A percentile compares a stretch with the other conserved stretches of the same genome.
Conservation (phyloP, 2,329 filamentous ascomycete genomes). For the Diaporthe citriasiana region DNA sequence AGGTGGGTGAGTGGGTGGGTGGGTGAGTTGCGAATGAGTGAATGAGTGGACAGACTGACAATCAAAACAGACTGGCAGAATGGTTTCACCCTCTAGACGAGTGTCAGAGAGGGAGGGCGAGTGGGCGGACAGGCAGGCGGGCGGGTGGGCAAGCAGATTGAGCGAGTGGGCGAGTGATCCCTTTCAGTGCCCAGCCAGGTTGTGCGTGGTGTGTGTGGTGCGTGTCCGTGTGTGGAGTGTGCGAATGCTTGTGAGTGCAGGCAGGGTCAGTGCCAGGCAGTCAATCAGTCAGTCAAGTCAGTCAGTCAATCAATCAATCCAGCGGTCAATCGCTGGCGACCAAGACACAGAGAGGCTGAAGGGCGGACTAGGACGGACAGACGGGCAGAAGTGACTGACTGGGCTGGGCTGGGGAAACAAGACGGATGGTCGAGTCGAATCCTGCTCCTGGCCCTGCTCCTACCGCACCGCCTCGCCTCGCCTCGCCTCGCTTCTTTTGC, state of each 20-base stretch:
- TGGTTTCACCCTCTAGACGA: constrained; percentile 12
- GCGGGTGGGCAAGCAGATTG: background rate
- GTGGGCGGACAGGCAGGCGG: background rate
- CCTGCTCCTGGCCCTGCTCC: constrained; percentile 1
- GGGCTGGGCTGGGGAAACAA: constrained; percentile 2
- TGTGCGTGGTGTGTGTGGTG: background rate
- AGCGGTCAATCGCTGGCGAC: background rate
- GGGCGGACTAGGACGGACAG: background rate
- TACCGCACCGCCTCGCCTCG: constrained; percentile 8
- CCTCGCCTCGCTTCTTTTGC: constrained; percentile 16
- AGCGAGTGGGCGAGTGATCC: constrained; percentile 14
- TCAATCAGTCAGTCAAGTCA: background rate
- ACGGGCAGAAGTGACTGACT: background rate
- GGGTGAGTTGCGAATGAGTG: background rate
- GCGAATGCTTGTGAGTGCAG: background rate
- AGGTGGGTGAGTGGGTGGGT: constrained; percentile 19
- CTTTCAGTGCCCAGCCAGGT: constrained; percentile 5
- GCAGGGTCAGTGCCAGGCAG: constrained; percentile 13
- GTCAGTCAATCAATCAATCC: background rate
- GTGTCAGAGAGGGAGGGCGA: background rate
- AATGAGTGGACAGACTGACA: background rate
- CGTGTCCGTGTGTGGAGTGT: background rate
- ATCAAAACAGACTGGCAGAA: background rate
- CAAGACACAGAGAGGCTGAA: constrained; percentile 21
- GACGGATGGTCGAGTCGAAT: constrained; percentile 16